These are phyloP conservation scores for Knufia petricola DNA, from an alignment of 2,329 filamentous ascomycete genomes.

Conservation along the genomic window DNA sequence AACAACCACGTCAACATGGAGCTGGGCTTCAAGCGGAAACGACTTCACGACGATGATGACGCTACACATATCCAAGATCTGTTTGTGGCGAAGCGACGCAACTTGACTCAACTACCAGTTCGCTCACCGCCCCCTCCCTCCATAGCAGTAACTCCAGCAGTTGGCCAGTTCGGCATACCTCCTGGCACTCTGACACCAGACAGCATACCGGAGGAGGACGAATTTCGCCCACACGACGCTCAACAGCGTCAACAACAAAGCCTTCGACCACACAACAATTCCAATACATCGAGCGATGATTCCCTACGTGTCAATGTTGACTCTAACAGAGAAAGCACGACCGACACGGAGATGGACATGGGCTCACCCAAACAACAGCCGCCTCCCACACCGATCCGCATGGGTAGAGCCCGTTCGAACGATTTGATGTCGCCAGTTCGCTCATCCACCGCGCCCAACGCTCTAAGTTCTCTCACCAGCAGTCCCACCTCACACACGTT, in stretches of 20 bases:
- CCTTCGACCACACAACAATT: background rate
- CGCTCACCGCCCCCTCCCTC: constrained; percentile 15
- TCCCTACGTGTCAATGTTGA: constrained; percentile 7
- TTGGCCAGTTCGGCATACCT: constrained; percentile 15
- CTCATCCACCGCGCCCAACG: constrained; percentile 13
- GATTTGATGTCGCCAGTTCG: constrained; percentile 17
- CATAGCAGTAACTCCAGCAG: constrained; percentile 13
- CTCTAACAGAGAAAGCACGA: constrained; percentile 7
- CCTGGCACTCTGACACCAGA: constrained; percentile 21
- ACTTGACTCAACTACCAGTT: constrained; percentile 13
- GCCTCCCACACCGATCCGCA: constrained; percentile 6
- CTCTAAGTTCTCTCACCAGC: constrained; percentile 11
- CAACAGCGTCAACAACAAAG: background rate
- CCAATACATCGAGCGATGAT: background rate
- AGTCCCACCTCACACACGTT: constrained; percentile 6
- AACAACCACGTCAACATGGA: background rate
- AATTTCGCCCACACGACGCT: constrained; percentile 7
- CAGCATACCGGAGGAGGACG: constrained; percentile 20
- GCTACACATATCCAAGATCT: background rate
- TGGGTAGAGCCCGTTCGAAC: constrained; percentile 21
- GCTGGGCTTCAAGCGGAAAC: constrained; percentile 5
- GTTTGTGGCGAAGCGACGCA: constrained; percentile 1
- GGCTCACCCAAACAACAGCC: constrained; percentile 10
- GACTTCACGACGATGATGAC: constrained; percentile 4
- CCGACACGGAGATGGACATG: constrained; percentile 10